Evolutionary conservation across 2,329 filamentous ascomycete species (phyloP), one percentile per base, ranked within the genome.

Genomic region (Cercospora citrullina): DNA sequence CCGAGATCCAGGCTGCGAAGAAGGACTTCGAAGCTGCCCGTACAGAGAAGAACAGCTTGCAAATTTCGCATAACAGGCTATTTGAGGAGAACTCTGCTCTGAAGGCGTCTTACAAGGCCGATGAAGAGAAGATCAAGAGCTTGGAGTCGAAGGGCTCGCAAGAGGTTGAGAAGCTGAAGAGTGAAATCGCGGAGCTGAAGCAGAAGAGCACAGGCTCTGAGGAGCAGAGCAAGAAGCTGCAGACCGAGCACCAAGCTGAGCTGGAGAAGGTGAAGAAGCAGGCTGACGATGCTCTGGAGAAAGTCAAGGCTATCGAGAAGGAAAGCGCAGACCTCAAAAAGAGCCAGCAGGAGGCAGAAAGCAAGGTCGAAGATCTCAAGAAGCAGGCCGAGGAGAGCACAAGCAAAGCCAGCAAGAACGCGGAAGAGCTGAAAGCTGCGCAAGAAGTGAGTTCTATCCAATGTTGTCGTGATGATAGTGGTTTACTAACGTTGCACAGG

Each of bases 41-140:
- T 31, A 65, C 71, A 57, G 66, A 70, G 36, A 70, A 72, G 60
- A 68, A 68, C 39, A 63, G 66, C 53, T 68, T 72, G 39, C 69
- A 70, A 61, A 68, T 72, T 26, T 70, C 70, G 69, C 70, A 72
- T 69, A 72, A 72, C 70, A 70, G 68, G 68, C 69, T 66, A 26
- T 72, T 72, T 66, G 70, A 72, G 62, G 70, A 72, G 67, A 65
- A 70, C 9, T 64, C 67, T 60, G 69, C 66, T 23, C 57, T 68
- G 53, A 70, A 70, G 63, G 59, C 60, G 26, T 55, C 63, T 9
- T 63, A 60, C n/a, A 63, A 68, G 53, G 68, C 62, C 7, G 65
- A 70, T 28, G 68, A 70, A 23, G 66, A 65, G 65, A 63, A 65
- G 65, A 69, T 66, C 58, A 65, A 67, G 59, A 61, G 65, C 26